phyloP scores from a whole-genome alignment of 2,329 filamentous ascomycete species.

The Thielaviopsis populi region DNA sequence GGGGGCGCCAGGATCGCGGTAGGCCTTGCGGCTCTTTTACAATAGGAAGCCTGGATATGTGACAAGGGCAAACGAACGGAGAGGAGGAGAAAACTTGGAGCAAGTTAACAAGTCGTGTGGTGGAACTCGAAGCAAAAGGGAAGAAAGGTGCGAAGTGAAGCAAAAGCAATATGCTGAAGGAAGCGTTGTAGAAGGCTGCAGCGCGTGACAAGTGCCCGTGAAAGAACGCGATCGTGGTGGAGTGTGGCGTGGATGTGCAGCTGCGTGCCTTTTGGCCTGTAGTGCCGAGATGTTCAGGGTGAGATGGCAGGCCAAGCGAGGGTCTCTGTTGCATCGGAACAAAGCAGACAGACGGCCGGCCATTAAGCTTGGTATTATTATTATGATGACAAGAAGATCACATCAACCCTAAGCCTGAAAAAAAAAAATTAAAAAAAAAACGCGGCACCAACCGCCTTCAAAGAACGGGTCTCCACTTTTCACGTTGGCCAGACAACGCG shows the following conservation, averaged over 20 bases:
- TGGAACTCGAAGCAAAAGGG: no score
- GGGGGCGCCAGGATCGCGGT: constrained; percentile 15
- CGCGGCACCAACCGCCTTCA: neutral
- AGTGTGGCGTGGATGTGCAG: neutral
- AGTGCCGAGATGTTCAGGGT: no score
- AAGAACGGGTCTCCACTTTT: constrained; percentile 6
- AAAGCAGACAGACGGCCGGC: neutral
- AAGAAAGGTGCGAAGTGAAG: neutral
- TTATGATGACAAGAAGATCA: neutral
- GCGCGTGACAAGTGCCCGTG: neutral
- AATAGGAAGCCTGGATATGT: neutral
- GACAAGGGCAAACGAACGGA: neutral
- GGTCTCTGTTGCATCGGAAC: neutral
- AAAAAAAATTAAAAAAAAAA: neutral
- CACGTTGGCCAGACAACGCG: constrained; percentile 13
- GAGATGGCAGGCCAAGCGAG: neutral
- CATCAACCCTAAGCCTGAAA: neutral
- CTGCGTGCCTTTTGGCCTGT: neutral
- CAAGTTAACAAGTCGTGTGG: neutral
- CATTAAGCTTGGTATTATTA: constrained; percentile 4
- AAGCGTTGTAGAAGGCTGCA: neutral
- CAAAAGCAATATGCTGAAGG: neutral
- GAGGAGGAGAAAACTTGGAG: neutral
- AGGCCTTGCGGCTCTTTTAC: constrained; percentile 1
- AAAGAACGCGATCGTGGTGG: neutral